Conservation (phyloP, 2,329 filamentous ascomycete genomes). For the Fusarium armeniacum region DNA sequence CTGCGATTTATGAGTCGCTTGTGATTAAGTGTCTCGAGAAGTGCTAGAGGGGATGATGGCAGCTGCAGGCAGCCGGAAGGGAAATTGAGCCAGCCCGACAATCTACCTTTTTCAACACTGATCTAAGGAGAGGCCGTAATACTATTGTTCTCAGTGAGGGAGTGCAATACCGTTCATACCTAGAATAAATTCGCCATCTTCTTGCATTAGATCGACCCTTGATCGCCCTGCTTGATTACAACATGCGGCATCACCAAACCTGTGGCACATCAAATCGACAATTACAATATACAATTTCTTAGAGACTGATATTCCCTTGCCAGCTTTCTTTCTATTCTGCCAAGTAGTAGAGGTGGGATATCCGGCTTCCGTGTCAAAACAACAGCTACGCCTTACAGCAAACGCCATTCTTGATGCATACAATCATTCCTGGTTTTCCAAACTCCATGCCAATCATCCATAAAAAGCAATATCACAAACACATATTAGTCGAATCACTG, state of each 20-base stretch:
- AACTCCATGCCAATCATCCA: slow-evolving; percentile 44
- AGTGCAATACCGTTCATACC: background rate
- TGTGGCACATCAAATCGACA: background rate
- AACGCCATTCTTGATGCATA: slow-evolving; percentile 48
- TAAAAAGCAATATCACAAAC: slow-evolving; percentile 13
- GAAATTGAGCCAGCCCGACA: background rate
- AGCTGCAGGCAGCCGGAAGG: slow-evolving; percentile 35
- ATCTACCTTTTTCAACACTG: background rate
- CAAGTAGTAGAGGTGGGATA: slow-evolving; percentile 42
- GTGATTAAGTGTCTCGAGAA: slow-evolving; percentile 8
- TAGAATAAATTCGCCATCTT: background rate
- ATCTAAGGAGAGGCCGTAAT: no score
- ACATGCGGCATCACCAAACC: background rate
- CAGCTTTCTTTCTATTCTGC: slow-evolving; percentile 16
- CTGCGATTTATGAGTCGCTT: slow-evolving; percentile 1
- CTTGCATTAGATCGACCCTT: background rate
- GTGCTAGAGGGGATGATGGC: background rate
- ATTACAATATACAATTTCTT: background rate
- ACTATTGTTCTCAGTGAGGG: no score
- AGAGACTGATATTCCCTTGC: background rate
- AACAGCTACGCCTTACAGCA: slow-evolving; percentile 22
- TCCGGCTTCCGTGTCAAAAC: slow-evolving; percentile 27
- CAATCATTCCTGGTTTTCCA: slow-evolving; percentile 27
- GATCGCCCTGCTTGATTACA: background rate
- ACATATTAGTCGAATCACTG: slow-evolving; percentile 38